These are phyloP conservation scores for Rhodomyrtus tomentosa DNA, from an alignment of 345 rosid genomes.

Conservation along the genomic window DNA sequence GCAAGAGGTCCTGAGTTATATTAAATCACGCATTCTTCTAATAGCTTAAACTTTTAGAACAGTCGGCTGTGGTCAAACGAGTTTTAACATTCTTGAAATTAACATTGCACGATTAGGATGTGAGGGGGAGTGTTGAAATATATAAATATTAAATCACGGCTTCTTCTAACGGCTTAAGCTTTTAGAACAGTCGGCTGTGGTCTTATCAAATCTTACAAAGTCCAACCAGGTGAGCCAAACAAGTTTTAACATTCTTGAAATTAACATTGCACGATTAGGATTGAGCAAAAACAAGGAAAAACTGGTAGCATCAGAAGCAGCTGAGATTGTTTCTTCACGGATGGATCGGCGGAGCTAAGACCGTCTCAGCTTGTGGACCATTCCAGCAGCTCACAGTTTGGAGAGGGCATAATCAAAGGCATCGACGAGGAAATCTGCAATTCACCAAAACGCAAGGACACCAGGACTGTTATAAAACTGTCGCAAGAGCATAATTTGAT, in stretches of 20 bases:
- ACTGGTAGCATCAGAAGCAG: background rate
- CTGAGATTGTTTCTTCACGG: background rate
- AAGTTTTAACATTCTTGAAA: background rate
- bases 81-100: too few relatives aligned
- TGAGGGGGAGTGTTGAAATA: too few relatives aligned
- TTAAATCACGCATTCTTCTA: too few relatives aligned
- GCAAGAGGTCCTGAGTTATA: too few relatives aligned
- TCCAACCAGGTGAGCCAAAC: background rate
- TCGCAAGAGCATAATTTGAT: background rate
- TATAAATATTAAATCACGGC: too few relatives aligned
- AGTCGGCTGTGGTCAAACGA: too few relatives aligned
- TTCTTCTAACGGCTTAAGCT: too few relatives aligned
- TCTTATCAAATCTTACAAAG: too few relatives aligned
- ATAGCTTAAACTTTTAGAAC: too few relatives aligned
- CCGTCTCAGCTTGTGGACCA: background rate
- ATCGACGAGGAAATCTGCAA: conserved; percentile 67
- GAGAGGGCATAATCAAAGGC: conserved; percentile 69
- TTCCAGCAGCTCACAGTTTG: conserved; percentile 28
- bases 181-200: too few relatives aligned
- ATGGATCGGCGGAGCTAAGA: background rate
- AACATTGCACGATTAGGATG: too few relatives aligned
- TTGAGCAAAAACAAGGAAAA: background rate
- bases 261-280: background rate
- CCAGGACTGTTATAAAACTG: background rate
- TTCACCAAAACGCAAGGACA: background rate